Base-by-base conservation (phyloP, 1,139 yeast species). In the Geotrichum histeridarum region DNA sequence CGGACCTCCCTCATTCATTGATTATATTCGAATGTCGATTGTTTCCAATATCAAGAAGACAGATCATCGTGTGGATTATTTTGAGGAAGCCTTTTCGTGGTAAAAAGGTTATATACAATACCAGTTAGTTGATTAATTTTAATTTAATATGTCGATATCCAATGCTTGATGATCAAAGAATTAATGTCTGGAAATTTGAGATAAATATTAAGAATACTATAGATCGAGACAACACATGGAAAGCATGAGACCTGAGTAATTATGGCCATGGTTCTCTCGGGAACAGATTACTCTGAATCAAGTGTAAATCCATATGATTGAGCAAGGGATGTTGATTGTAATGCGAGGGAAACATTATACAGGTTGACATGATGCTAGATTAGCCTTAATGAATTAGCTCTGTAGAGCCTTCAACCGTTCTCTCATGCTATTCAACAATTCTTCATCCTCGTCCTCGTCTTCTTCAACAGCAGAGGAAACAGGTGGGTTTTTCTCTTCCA, bases 391-490 rank as follows among this genome's bases (percentile, higher is more conserved):
- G 27, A 22, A 22, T 48, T 67, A 86, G 60, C 83, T 86, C 68
- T 91, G 97, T 58, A 93, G 73, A 0, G 97, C 98, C 64, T 78
- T 83, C 54, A 93, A 76, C 56, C 98, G 75, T 66, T 91, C 93
- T 60, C 96, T 78, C 97, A 93, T 93, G 63, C 84, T 91, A 62
- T 82, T 83, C 58, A 93, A 73, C 63, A 88, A 80, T 58, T 79
- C 84, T 59, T 81, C 86, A 60, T 87, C 94, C 53, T 83, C 90
- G 45, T 82, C 88, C 42, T 73, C 78, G 50, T 69, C 76, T 14
- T 38, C 39, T 15, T 52, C 48, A 4, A 30, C 49, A 18, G 35
- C 42, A 8, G 33, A 22, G 14, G 42, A 15, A 18, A 33, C 48
- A 12, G 27, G 43, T 8, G 53, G 45, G 48, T 47, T 61, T 4